A percentile compares a stretch with the other conserved stretches of the same genome.
These are phyloP conservation scores for Pterocarpus macrocarpus DNA, from an alignment of 306 rosid genomes.

Conservation along the genomic window DNA sequence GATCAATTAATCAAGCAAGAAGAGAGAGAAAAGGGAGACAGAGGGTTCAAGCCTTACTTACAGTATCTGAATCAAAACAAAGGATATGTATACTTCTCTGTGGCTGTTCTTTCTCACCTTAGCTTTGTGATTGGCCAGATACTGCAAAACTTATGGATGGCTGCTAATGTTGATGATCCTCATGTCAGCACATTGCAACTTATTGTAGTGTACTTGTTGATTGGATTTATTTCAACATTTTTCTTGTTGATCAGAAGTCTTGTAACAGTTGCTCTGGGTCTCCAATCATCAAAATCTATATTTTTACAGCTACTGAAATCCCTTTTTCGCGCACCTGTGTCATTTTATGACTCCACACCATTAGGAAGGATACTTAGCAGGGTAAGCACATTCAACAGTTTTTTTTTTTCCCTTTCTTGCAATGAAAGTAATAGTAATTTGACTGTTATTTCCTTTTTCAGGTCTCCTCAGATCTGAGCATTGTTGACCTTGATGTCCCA, in stretches of 20 bases:
- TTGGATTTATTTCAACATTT: slow-evolving; percentile 40
- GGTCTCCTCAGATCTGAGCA: slow-evolving; percentile 64
- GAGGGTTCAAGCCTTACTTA: slow-evolving; percentile 58
- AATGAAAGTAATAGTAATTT: slow-evolving; percentile 29
- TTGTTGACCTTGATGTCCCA: slow-evolving; percentile 60
- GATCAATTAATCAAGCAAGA: slow-evolving; percentile 61
- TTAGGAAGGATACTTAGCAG: slow-evolving; percentile 65
- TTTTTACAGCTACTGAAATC: slow-evolving; percentile 55
- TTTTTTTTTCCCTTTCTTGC: background rate
- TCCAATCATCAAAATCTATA: slow-evolving; percentile 52
- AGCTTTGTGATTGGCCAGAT: slow-evolving; percentile 51
- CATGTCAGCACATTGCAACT: slow-evolving; percentile 37
- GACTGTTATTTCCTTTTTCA: slow-evolving; percentile 14
- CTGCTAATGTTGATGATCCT: slow-evolving; percentile 50
- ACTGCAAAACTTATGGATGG: slow-evolving; percentile 58
- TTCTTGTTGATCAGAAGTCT: slow-evolving; percentile 47
- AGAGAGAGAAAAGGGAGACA: slow-evolving; percentile 58
- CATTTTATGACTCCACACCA: slow-evolving; percentile 67
- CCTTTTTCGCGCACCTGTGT: slow-evolving; percentile 60
- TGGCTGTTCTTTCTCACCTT: slow-evolving; percentile 38
- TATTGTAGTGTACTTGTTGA: slow-evolving; percentile 46
- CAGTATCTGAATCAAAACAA: slow-evolving; percentile 57
- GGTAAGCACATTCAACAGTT: slow-evolving; percentile 43
- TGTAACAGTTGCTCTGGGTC: slow-evolving; percentile 34
- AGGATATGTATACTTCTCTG: slow-evolving; percentile 49